These are phyloP conservation scores for Penicillium sp. DNA, from an alignment of 2,329 filamentous ascomycete species.

Conservation along the genomic window DNA sequence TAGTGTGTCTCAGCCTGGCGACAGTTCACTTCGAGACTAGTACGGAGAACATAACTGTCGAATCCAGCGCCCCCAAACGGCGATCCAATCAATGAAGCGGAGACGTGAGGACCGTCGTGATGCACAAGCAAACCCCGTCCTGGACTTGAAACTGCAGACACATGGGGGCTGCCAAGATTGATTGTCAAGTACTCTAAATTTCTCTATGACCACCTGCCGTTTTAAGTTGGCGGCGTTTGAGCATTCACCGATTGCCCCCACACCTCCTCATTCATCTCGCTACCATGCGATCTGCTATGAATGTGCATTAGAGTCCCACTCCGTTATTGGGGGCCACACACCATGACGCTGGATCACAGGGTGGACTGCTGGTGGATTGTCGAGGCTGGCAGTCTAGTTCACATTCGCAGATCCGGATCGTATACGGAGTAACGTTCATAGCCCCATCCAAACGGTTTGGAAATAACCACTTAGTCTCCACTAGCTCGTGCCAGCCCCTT, in stretches of 20 bases:
- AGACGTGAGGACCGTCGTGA: too few species aligned
- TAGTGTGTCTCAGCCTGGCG: too few species aligned
- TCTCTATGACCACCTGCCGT: background rate
- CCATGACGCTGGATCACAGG: conserved; percentile 12
- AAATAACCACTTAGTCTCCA: conserved; percentile 1
- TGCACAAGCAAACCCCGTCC: too few species aligned
- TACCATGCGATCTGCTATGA: background rate
- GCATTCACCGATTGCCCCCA: background rate
- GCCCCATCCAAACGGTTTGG: too few species aligned
- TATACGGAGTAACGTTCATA: too few species aligned
- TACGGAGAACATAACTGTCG: too few species aligned
- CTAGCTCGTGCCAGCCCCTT: conserved; percentile 25
- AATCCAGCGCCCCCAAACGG: too few species aligned
- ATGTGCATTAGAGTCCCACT: background rate
- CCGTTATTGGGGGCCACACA: background rate
- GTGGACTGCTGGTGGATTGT: background rate
- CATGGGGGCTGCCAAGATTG: background rate
- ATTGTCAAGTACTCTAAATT: background rate
- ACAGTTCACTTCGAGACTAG: too few species aligned
- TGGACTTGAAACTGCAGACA: background rate
- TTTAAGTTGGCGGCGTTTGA: background rate
- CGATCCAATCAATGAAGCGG: conserved; percentile 13
- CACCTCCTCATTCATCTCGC: conserved; percentile 1
- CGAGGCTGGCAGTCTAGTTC: background rate
- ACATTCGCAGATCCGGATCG: too few species aligned